Evolutionary conservation across 495 filamentous ascomycete genomes (phyloP).

Genomic region (Lichina pygmaea): DNA sequence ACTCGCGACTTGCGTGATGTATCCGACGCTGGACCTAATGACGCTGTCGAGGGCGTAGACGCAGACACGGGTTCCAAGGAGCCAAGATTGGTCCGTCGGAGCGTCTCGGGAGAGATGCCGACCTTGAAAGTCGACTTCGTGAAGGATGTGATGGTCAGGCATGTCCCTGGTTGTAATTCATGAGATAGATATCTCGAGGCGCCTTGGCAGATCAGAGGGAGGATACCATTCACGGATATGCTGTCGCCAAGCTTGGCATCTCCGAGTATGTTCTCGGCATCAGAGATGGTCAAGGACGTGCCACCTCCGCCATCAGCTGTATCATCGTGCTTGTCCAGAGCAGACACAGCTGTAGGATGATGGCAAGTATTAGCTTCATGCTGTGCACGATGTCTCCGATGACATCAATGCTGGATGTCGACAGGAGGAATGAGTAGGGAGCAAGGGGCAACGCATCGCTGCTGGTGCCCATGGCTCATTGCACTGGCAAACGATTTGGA

Average conservation of each 20-base stretch:
- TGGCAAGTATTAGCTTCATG: not conserved
- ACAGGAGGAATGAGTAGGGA: not conserved
- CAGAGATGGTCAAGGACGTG: conserved; percentile 67
- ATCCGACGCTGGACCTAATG: conserved; percentile 15
- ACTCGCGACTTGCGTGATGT: conserved; percentile 16
- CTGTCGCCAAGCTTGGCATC: conserved; percentile 78
- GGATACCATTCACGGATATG: conserved; percentile 60
- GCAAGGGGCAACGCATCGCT: too few relatives aligned
- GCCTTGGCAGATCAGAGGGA: not conserved
- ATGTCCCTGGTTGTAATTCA: conserved; percentile 24
- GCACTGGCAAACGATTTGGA: too few relatives aligned
- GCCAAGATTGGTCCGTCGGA: conserved; percentile 85
- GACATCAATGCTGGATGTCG: not conserved
- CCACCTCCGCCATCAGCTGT: conserved; percentile 41
- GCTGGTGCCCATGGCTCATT: too few relatives aligned
- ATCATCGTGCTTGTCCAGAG: conserved; percentile 53
- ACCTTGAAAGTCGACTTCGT: conserved; percentile 51
- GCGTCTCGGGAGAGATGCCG: conserved; percentile 84
- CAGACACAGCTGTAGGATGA: conserved; percentile 37
- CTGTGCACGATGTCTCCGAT: not conserved
- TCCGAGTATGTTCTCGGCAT: conserved; percentile 43
- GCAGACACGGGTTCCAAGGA: conserved; percentile 14
- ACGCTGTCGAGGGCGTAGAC: conserved; percentile 1
- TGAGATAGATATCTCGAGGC: not conserved
- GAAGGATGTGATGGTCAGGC: conserved; percentile 78